A percentile compares a stretch with the other conserved stretches of the same genome.
Conservation (phyloP, 2,329 filamentous ascomycete genomes). For the Cytospora chrysosperma region DNA sequence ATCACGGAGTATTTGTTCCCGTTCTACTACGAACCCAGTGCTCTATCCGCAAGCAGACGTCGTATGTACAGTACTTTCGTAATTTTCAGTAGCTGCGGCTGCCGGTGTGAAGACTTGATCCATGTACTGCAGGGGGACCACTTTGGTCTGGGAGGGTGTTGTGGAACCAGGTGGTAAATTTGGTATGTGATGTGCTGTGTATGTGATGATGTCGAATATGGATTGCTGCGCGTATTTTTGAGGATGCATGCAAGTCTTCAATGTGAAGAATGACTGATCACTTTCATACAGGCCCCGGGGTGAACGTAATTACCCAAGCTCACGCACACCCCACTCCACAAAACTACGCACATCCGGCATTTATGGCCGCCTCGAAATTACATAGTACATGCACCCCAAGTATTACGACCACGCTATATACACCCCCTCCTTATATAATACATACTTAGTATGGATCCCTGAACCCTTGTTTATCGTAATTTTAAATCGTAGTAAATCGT, state of each 20-base stretch:
- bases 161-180: neutral
- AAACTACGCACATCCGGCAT: neutral
- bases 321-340: neutral
- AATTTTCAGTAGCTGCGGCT: constrained; percentile 5
- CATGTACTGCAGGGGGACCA: constrained; percentile 11
- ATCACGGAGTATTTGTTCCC: constrained; percentile 9
- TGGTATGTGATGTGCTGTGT: no score
- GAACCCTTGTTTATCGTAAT: no score
- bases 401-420: neutral
- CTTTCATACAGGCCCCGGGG: neutral
- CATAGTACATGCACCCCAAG: no score
- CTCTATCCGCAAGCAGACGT: neutral
- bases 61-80: neutral
- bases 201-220: neutral
- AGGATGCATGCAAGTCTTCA: neutral
- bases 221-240: neutral
- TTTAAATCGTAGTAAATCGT: neutral
- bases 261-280: neutral
- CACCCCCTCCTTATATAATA: neutral
- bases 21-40: constrained; percentile 8
- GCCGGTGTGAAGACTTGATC: neutral
- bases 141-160: neutral
- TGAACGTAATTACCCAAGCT: neutral
- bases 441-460: neutral
- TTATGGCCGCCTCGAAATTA: no score